phyloP scores from a whole-genome alignment of 176 grass and related monocot genomes.

The Carex myosuroides region DNA sequence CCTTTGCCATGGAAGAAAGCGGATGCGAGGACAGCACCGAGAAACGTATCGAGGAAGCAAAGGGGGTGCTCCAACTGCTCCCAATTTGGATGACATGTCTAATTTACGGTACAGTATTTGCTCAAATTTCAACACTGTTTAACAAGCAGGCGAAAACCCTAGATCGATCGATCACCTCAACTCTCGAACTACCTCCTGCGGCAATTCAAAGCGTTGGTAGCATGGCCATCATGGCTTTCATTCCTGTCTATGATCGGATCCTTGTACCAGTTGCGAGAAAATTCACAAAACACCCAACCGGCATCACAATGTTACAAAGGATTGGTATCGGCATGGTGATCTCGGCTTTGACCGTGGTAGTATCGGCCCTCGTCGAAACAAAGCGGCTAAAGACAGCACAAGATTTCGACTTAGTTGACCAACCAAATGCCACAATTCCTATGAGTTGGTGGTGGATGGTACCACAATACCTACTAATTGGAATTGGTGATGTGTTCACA shows the following conservation, averaged over 20 bases:
- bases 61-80: constrained; percentile 18
- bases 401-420: constrained; percentile 31
- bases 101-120: constrained; percentile 38
- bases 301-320: constrained; percentile 49
- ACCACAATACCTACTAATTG: constrained; percentile 38
- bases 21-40: background rate
- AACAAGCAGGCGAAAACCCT: constrained; percentile 46
- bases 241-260: constrained; percentile 39
- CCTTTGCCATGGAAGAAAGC: background rate
- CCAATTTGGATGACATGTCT: constrained; percentile 39
- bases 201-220: constrained; percentile 30
- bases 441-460: constrained; percentile 45
- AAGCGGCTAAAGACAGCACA: constrained; percentile 24
- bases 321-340: constrained; percentile 38
- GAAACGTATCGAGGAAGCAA: background rate
- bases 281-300: constrained; percentile 23
- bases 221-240: constrained; percentile 28
- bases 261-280: constrained; percentile 27
- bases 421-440: constrained; percentile 26
- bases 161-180: constrained; percentile 20
- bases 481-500: constrained; percentile 39
- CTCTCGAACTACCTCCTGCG: constrained; percentile 32
- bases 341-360: constrained; percentile 7
- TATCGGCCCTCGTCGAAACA: constrained; percentile 34
- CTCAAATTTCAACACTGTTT: constrained; percentile 43